Conservation (phyloP, 2,329 filamentous ascomycete species). For the Penicillium sp. region DNA sequence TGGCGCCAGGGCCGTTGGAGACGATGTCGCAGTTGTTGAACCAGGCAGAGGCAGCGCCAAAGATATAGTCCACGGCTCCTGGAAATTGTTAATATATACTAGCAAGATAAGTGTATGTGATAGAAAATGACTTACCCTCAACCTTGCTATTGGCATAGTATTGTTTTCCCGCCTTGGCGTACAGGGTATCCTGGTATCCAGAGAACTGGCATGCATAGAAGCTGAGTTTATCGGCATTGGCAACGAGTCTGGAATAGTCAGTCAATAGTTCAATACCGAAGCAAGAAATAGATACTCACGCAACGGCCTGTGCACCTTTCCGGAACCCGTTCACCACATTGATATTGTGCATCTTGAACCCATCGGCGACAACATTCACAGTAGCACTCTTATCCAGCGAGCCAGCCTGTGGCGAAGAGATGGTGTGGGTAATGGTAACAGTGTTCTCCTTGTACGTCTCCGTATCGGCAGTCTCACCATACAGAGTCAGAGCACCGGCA, state of each 20-base stretch:
- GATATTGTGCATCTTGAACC: slow-evolving; percentile 35
- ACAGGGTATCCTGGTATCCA: slow-evolving; percentile 37
- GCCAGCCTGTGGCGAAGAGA: slow-evolving; percentile 29
- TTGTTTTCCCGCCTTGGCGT: slow-evolving; percentile 32
- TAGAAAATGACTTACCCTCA: slow-evolving; percentile 18
- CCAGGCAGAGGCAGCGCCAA: slow-evolving; percentile 31
- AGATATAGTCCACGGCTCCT: slow-evolving; percentile 37
- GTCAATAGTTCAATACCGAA: neutral
- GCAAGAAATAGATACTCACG: slow-evolving; percentile 16
- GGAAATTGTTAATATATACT: neutral
- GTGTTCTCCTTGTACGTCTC: slow-evolving; percentile 29
- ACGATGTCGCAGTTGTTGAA: slow-evolving; percentile 32
- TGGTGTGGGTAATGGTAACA: slow-evolving; percentile 32
- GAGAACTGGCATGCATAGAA: slow-evolving; percentile 36
- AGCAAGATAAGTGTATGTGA: neutral
- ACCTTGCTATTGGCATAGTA: slow-evolving; percentile 34
- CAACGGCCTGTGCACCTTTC: slow-evolving; percentile 32
- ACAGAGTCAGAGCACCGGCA: slow-evolving; percentile 27
- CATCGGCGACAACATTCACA: slow-evolving; percentile 26
- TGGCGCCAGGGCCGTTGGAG: slow-evolving; percentile 29
- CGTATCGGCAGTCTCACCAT: slow-evolving; percentile 31
- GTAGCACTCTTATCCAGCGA: slow-evolving; percentile 31
- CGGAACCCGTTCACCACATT: slow-evolving; percentile 37
- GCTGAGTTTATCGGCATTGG: slow-evolving; percentile 28
- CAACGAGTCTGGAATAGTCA: slow-evolving; percentile 19